Conservation (phyloP, 2,329 filamentous ascomycete genomes). For the Neofusicoccum sp. region DNA sequence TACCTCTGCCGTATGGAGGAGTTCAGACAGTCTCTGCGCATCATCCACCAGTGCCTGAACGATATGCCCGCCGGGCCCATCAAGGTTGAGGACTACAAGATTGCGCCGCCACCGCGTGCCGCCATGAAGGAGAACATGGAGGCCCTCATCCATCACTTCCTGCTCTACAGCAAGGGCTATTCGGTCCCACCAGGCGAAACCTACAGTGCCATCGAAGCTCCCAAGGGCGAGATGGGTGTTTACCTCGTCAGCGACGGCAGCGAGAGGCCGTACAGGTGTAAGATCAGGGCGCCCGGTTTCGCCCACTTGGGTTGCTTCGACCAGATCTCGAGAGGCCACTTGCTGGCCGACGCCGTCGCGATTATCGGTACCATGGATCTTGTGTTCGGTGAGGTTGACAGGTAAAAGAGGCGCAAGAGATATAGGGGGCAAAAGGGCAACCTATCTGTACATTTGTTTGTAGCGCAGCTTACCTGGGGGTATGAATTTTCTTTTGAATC, state of each 20-base stretch:
- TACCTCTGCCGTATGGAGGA: constrained; percentile 99
- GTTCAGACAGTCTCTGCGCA: constrained; percentile 95
- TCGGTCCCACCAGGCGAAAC: constrained; percentile 95
- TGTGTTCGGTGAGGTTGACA: constrained; percentile 31
- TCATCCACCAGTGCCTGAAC: constrained; percentile 98
- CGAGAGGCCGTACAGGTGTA: constrained; percentile 94
- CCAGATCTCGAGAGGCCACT: constrained; percentile 85
- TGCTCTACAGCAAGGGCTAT: constrained; percentile 98
- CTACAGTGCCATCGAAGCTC: constrained; percentile 97
- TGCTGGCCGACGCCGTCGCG: constrained; percentile 93
- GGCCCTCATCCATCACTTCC: constrained; percentile 97
- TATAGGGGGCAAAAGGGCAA: constrained; percentile 9
- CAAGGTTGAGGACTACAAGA: constrained; percentile 98
- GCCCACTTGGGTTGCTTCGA: constrained; percentile 94
- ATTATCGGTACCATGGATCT: constrained; percentile 66
- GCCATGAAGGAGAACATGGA: constrained; percentile 99
- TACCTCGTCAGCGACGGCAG: constrained; percentile 94
- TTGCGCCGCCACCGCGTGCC: constrained; percentile 88
- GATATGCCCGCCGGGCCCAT: constrained; percentile 96
- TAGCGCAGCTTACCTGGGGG: constrained; percentile 12
- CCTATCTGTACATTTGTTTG: constrained; percentile 18
- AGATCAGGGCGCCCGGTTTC: constrained; percentile 95
- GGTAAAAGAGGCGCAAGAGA: constrained; percentile 8
- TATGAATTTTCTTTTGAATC: constrained; percentile 5
- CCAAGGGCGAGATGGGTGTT: constrained; percentile 99